Percentiles rank a stretch among this genome's conserved stretches.
These are phyloP conservation scores for Limtongozyma cylindracea DNA, from an alignment of 805 yeast genomes.

Conservation along the genomic window DNA sequence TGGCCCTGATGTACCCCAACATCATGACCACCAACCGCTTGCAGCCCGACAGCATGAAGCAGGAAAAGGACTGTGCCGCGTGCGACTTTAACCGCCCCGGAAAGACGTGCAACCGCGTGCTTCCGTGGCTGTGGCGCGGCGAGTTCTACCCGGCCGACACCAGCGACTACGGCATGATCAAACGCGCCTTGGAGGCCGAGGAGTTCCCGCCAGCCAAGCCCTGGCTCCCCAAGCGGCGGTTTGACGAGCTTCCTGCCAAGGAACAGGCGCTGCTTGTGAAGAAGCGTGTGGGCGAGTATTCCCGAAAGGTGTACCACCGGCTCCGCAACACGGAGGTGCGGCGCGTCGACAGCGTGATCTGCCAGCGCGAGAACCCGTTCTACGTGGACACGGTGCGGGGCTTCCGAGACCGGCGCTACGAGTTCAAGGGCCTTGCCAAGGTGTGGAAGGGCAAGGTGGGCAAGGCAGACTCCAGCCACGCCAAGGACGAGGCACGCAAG, in stretches of 20 bases:
- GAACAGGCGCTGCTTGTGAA: slow-evolving; percentile 62
- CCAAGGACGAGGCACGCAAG: slow-evolving; percentile 73
- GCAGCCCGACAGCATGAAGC: slow-evolving; percentile 94
- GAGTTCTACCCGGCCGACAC: slow-evolving; percentile 78
- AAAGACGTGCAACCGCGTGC: slow-evolving; percentile 70
- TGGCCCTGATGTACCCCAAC: slow-evolving; percentile 98
- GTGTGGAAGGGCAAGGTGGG: slow-evolving; percentile 73
- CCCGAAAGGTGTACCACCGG: slow-evolving; percentile 65
- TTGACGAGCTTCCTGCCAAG: slow-evolving; percentile 49
- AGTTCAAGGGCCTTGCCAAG: slow-evolving; percentile 80
- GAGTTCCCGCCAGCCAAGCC: slow-evolving; percentile 38
- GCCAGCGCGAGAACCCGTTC: slow-evolving; percentile 95
- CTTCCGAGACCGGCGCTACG: slow-evolving; percentile 90
- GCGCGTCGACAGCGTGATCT: slow-evolving; percentile 78
- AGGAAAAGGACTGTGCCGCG: slow-evolving; percentile 87
- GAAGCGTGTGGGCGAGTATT: slow-evolving; percentile 60
- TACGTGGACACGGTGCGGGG: slow-evolving; percentile 85
- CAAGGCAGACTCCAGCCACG: slow-evolving; percentile 29
- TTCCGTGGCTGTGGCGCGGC: slow-evolving; percentile 98
- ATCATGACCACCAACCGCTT: slow-evolving; percentile 93
- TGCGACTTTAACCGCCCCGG: slow-evolving; percentile 96
- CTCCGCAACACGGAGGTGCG: slow-evolving; percentile 63
- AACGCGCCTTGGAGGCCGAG: slow-evolving; percentile 60
- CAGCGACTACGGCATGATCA: slow-evolving; percentile 80
- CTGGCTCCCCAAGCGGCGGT: slow-evolving; percentile 30